Evolutionary conservation across 2,329 filamentous ascomycete species (phyloP).

Genomic region (Pezicula carpinea): DNA sequence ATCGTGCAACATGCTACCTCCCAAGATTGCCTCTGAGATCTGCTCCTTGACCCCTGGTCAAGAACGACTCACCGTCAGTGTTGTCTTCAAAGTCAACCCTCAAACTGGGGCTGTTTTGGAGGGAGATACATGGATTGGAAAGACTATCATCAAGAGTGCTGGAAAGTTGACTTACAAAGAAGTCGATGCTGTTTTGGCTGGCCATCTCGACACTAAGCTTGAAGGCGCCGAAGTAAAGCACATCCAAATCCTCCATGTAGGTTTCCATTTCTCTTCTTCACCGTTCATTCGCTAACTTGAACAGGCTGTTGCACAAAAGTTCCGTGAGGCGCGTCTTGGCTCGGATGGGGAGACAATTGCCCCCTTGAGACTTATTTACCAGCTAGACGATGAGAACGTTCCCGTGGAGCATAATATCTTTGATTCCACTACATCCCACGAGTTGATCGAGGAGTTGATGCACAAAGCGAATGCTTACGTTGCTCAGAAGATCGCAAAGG

Average conservation of each 20-base stretch:
- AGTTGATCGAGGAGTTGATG: conserved; percentile 91
- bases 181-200: conserved; percentile 75
- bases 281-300: conserved; percentile 19
- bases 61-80: conserved; percentile 85
- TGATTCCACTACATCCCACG: conserved; percentile 80
- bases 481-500: conserved; percentile 74
- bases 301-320: conserved; percentile 76
- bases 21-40: conserved; percentile 78
- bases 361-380: conserved; percentile 82
- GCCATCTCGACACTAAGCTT: conserved; percentile 56
- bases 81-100: conserved; percentile 86
- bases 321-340: conserved; percentile 81
- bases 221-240: conserved; percentile 66
- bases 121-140: conserved; percentile 89
- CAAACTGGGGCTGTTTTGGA: conserved; percentile 75
- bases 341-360: conserved; percentile 76
- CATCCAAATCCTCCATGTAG: conserved; percentile 72
- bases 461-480: conserved; percentile 90
- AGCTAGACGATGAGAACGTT: conserved; percentile 96
- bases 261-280: conserved; percentile 21
- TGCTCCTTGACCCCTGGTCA: conserved; percentile 84
- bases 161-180: conserved; percentile 82
- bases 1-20: conserved; percentile 79
- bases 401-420: conserved; percentile 97
- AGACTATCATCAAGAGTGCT: conserved; percentile 85